These are phyloP conservation scores for Xylariaceae sp. DNA, from an alignment of 2,329 filamentous ascomycete genomes.

Conservation along the genomic window DNA sequence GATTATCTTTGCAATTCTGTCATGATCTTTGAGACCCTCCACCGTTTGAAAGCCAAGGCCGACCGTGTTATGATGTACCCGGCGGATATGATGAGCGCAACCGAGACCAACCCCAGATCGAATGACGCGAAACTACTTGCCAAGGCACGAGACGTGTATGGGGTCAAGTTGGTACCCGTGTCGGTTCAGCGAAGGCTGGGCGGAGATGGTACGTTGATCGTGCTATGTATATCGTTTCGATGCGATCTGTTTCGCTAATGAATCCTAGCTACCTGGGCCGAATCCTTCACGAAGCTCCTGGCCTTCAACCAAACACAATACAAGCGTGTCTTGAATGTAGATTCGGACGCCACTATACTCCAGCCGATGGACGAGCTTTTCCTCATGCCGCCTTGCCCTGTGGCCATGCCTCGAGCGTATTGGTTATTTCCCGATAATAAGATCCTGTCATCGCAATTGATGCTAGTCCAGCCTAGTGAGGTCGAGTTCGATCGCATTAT, in stretches of 20 bases:
- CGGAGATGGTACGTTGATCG: constrained; percentile 34
- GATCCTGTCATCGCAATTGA: constrained; percentile 56
- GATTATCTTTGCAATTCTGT: constrained; percentile 48
- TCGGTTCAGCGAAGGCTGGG: constrained; percentile 37
- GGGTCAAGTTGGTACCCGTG: constrained; percentile 42
- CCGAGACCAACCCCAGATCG: constrained; percentile 27
- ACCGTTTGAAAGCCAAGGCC: constrained; percentile 40
- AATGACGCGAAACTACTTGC: constrained; percentile 36
- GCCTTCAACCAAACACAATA: constrained; percentile 66
- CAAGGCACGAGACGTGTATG: constrained; percentile 43
- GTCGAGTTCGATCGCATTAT: constrained; percentile 43
- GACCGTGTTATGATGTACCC: constrained; percentile 47
- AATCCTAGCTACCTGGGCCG: constrained; percentile 51
- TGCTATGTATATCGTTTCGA: background rate
- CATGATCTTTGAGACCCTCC: constrained; percentile 46
- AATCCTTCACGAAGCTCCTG: constrained; percentile 63
- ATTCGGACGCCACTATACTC: constrained; percentile 62
- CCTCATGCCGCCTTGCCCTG: constrained; percentile 54
- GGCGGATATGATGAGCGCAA: constrained; percentile 35
- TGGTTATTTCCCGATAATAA: constrained; percentile 56
- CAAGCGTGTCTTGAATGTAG: constrained; percentile 44
- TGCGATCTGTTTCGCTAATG: constrained; percentile 4
- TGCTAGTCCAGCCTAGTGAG: constrained; percentile 57
- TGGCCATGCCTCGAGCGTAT: constrained; percentile 69
- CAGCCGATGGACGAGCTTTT: constrained; percentile 68